phyloP scores from a whole-genome alignment of 1,284 basidiomycete species.

The Apiotrichum laibachii region DNA sequence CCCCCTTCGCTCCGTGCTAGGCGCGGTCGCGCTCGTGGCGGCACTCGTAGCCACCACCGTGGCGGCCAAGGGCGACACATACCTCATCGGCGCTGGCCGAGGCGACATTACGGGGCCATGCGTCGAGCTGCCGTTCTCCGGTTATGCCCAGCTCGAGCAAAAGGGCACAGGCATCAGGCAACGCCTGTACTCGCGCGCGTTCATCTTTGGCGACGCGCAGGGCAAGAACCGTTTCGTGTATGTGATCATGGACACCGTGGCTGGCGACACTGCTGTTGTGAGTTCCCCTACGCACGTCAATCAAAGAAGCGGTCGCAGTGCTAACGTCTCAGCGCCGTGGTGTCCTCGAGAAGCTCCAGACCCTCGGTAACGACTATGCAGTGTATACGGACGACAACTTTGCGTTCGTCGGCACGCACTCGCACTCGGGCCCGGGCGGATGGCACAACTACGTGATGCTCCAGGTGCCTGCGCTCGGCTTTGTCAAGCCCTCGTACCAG shows the following conservation, averaged over 20 bases:
- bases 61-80: constrained; percentile 14
- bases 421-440: constrained; percentile 17
- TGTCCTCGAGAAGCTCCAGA: constrained; percentile 12
- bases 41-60: no score
- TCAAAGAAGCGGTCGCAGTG: no score
- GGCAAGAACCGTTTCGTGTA: constrained; percentile 12
- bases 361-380: constrained; percentile 2
- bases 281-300: no score
- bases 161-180: constrained; percentile 15
- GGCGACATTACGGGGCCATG: constrained; percentile 19
- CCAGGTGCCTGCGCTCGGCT: constrained; percentile 12
- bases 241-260: constrained; percentile 10
- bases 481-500: constrained; percentile 13
- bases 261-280: constrained; percentile 13
- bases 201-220: constrained; percentile 11
- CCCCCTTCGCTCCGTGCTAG: no score
- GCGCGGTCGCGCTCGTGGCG: no score
- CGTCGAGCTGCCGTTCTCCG: constrained; percentile 17
- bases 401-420: constrained; percentile 14
- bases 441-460: constrained; percentile 20
- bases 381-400: constrained; percentile 7
- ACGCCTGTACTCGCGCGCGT: background rate
- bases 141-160: constrained; percentile 15
- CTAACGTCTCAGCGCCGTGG: constrained; percentile 1
- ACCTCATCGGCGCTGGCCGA: constrained; percentile 18